Base-by-base conservation (phyloP, 2,329 filamentous ascomycete genomes). In the Scedosporium boydii region DNA sequence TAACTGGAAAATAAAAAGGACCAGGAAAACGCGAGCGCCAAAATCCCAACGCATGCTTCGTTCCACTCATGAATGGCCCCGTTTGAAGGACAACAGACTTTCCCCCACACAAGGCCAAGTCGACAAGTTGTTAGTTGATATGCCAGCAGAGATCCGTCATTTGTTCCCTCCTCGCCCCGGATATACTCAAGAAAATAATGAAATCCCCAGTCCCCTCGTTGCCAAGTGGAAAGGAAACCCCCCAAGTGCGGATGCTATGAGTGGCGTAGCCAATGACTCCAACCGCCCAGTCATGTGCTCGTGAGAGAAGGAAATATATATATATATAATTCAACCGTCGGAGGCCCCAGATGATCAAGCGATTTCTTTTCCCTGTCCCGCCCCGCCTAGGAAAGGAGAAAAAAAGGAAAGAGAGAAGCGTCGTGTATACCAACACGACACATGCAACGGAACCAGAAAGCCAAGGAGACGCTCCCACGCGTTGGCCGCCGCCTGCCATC, bases 301-400 rank as follows among this genome's bases (percentile, higher is more conserved):
- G 72, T 73, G 69, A 74, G 70, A 72, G 70, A 70, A 62, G 66
- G 69, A 70, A 67, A 67, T 69, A 68, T 70, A 71, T 71, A 68
- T 70, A 71, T 71, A 69, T 68, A 58, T 58, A 29, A 56, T n/a
- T 58, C 27, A 26, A 58, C 56, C 21, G 56, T 58, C n/a, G n/a
- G n/a, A 23, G 48, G 48, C 23, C 10, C 48, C 21, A 26, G 27
- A 61, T 18, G 59, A 21, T 58, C n/a, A 18, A 34, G 53, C 58
- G 53, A 44, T 55, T 59, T 42, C 21, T 61, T 56, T 44, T 44
- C 56, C 61, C 26, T 14, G 38, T 51, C 27, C 42, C 60, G 51
- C 60, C 61, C 48, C n/a, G n/a, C 29, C 38, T 27, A 62, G 46
- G 51, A 53, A 63, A 60, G 57, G 60, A 60, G 58, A 44, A 38